Evolutionary conservation across 169 alveolate species (phyloP), one percentile per base, ranked within the genome.

Genomic region (Plasmodium relictum): DNA sequence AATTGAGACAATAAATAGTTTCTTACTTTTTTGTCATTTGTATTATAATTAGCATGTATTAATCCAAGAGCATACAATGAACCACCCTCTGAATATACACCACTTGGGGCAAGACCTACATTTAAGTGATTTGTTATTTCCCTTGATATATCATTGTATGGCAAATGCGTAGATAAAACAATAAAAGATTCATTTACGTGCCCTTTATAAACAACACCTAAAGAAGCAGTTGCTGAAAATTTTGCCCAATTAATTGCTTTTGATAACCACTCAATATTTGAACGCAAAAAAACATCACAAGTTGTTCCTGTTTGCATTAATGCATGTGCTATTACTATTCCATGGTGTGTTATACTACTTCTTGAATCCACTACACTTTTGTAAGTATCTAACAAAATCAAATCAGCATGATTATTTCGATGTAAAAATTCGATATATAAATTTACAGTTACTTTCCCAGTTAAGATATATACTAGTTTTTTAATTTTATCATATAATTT

Each of bases 161-260:
- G 89, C 39, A 74, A 58, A 65, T 76, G 83, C 5, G 89, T 42
- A 48, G 89, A 71, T 0, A 91, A 62, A 8, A 85, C 93, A 39
- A 65, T 88, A 52, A 92, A 91, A 18, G 73, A 88, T 20, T 50
- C 56, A 24, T 63, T 83, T 3, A 58, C 74, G 45, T 61, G 93
- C 18, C 96, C 98, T 95, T 95, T 96, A 90, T 99, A 99, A 24
- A 98, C 96, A 88, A 98, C 99, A 18, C 99, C 99, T 45, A 98
- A 88, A 6, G 99, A 97, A 6, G 99, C 99, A 8, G 99, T 97
- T 9, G 99, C 99, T 20, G 99, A 94, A 93, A 99, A 99, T 92
- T 99, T 96, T 42, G 99, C 97, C 99, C 99, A 98, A 74, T 96
- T 96, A 50, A 73, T 88, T 18, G 97, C 99, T 71, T 97, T 97